These are phyloP conservation scores for Linderina pennispora DNA, from an alignment of 192 early-diverging fungal species.

Conservation along the genomic window DNA sequence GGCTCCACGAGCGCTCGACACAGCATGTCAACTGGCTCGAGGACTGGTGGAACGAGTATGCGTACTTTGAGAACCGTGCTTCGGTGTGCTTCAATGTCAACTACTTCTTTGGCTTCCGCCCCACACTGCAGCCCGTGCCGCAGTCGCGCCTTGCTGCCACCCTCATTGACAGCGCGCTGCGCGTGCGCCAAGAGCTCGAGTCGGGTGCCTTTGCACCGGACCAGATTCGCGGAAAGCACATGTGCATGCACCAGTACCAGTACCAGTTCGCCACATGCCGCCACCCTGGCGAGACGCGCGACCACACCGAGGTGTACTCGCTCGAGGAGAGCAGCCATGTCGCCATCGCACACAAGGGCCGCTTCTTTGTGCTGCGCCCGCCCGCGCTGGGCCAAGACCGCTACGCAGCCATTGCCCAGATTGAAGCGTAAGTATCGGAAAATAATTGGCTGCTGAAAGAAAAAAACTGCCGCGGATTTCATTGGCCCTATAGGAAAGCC, in stretches of 20 bases:
- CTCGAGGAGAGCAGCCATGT: conserved; percentile 63
- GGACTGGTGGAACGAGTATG: conserved; percentile 49
- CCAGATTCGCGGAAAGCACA: conserved; percentile 57
- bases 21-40: conserved; percentile 43
- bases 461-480: not conserved
- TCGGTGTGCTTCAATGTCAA: conserved; percentile 48
- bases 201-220: conserved; percentile 64
- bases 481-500: no score
- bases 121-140: conserved; percentile 20
- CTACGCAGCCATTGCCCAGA: conserved; percentile 39
- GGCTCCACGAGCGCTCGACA: conserved; percentile 39
- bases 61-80: conserved; percentile 47
- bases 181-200: conserved; percentile 52
- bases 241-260: conserved; percentile 81
- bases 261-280: conserved; percentile 79
- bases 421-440: conserved; percentile 48
- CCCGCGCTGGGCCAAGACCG: conserved; percentile 19
- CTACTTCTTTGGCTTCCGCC: conserved; percentile 48
- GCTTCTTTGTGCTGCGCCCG: conserved; percentile 66
- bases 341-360: conserved; percentile 67
- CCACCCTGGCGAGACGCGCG: conserved; percentile 59
- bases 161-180: conserved; percentile 58
- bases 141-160: conserved; percentile 53
- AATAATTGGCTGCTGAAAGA: no score
- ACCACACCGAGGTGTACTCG: conserved; percentile 59